Conservation (phyloP, 2,329 filamentous ascomycete genomes). For the Calonectria hawksworthii region DNA sequence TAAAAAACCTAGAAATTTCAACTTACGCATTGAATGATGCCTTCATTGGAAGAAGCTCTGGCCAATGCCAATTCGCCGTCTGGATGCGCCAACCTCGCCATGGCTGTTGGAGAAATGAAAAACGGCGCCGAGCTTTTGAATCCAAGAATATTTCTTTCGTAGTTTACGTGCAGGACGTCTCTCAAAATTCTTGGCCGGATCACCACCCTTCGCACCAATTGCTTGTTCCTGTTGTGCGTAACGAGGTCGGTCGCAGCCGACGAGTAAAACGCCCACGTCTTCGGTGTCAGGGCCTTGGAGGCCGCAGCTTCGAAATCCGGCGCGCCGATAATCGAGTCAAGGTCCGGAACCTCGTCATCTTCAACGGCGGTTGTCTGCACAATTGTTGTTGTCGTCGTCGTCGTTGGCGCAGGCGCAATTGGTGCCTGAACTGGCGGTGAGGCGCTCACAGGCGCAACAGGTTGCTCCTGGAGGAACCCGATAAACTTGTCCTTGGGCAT, state of each 20-base stretch:
- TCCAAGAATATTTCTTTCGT: slow-evolving; percentile 35
- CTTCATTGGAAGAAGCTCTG: slow-evolving; percentile 60
- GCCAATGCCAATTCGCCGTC: slow-evolving; percentile 65
- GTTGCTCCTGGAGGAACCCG: slow-evolving; percentile 59
- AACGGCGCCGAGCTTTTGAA: slow-evolving; percentile 33
- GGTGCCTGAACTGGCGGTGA: not conserved
- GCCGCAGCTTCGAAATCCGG: slow-evolving; percentile 65
- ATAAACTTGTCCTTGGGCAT: slow-evolving; percentile 62
- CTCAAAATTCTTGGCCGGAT: slow-evolving; percentile 65
- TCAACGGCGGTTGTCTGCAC: not conserved
- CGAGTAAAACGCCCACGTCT: slow-evolving; percentile 69
- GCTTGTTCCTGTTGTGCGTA: slow-evolving; percentile 63
- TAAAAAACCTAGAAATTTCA: not conserved
- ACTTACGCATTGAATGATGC: slow-evolving; percentile 63
- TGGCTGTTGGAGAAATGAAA: slow-evolving; percentile 40
- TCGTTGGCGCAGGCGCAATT: not conserved
- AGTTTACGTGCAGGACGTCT: slow-evolving; percentile 59
- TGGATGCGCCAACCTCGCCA: slow-evolving; percentile 37
- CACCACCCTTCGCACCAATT: slow-evolving; percentile 63
- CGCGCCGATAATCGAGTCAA: slow-evolving; percentile 62
- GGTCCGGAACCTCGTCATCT: slow-evolving; percentile 48
- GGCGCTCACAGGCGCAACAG: not conserved
- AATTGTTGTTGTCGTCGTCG: not conserved
- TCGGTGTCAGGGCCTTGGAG: slow-evolving; percentile 58
- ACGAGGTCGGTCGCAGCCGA: slow-evolving; percentile 67